Conservation (phyloP, 148 eudicot species). For the Fagopyrum homotropicum region DNA sequence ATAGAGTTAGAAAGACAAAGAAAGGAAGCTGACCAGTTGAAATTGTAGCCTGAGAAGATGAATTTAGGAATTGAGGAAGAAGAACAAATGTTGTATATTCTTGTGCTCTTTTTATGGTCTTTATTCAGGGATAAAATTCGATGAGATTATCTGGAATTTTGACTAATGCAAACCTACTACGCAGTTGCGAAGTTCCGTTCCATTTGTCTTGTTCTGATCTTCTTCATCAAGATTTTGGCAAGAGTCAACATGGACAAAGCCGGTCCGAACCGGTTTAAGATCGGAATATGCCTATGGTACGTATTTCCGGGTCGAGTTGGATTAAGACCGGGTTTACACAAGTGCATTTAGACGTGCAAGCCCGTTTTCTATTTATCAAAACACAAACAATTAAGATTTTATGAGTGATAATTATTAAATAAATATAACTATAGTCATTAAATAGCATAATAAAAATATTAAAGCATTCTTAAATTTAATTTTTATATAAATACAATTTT, state of each 20-base stretch:
- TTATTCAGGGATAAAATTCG: background rate
- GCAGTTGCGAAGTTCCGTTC: background rate
- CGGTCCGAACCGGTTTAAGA: too few relatives aligned
- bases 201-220: background rate
- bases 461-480: too few relatives aligned
- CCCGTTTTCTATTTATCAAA: too few relatives aligned
- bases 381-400: too few relatives aligned
- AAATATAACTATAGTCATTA: too few relatives aligned
- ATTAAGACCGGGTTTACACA: too few relatives aligned
- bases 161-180: background rate
- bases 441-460: too few relatives aligned
- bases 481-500: too few relatives aligned
- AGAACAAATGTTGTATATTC: background rate
- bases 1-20: background rate
- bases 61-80: slow-evolving; percentile 1
- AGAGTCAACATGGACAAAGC: background rate
- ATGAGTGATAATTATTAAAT: too few relatives aligned
- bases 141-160: background rate
- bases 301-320: too few relatives aligned
- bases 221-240: background rate
- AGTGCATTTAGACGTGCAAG: too few relatives aligned
- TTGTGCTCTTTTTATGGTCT: background rate
- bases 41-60: background rate
- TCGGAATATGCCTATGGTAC: too few relatives aligned
- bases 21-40: slow-evolving; percentile 5